Evolutionary conservation across 2,329 filamentous ascomycete genomes (phyloP), one percentile per base, ranked within the genome.

Genomic region (Curvularia eragrostidis): DNA sequence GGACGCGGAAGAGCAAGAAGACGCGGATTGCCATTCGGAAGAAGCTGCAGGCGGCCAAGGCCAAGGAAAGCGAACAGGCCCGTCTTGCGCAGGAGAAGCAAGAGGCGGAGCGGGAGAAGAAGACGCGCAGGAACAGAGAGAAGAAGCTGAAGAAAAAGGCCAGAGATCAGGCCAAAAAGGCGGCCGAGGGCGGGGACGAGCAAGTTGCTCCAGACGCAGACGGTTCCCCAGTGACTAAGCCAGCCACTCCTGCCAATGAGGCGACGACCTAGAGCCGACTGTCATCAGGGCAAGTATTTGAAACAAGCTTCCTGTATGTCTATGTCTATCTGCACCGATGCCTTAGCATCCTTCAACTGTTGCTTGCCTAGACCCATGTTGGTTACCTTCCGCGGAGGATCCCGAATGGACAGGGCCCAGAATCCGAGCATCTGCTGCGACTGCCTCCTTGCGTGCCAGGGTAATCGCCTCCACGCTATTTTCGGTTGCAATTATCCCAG

Each of bases 71-170:
- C 6, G 68, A 74, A 52, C 55, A 63, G 34, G 63, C 65, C 23
- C 67, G 58, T 50, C 57, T 71, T 36, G 67, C 71, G 10, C 60
- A 67, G 10, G 70, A 73, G 52, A 76, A 74, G 55, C 69, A 74
- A 38, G 72, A 74, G 18, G 66, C 70, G 4, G 73, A 75, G 52
- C 66, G 69, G 13, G 74, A 76, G 61, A 77, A 76, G 64, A 63
- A 69, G 41, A 75, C 73, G 2, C 64, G 72, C 49, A 64, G 68
- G n/a, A 77, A 77, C 56, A 63, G 74, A 15, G 73, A 76, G 58
- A 77, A 76, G 66, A 76, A 77, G 58, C 57, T 76, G 38, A 77
- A 75, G 58, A 74, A 72, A 59, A 76, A 73, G 63, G 73, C 68
- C 13, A 70, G 67, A 44, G 67, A 74, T 4, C 72, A 74, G 58